Evolutionary conservation across 495 filamentous ascomycete genomes (phyloP).

Genomic region (Aspergillus affinis): DNA sequence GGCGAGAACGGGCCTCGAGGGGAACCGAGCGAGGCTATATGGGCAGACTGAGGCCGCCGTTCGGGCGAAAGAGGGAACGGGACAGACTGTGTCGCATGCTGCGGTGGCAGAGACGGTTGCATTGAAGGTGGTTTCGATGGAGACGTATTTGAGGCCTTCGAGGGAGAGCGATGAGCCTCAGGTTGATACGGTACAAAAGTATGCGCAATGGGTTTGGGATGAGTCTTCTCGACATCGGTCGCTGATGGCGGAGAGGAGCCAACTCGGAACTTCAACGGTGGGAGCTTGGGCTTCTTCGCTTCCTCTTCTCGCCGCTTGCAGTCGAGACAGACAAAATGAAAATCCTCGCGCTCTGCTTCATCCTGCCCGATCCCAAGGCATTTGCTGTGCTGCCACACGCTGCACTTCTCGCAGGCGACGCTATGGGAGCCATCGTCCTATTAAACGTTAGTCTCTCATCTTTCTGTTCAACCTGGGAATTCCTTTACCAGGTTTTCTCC

Average conservation of each 20-base stretch:
- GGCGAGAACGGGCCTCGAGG: conserved; percentile 40
- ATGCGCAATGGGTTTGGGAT: background rate
- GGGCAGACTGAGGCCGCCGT: conserved; percentile 33
- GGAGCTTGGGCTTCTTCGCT: conserved; percentile 64
- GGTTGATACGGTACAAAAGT: background rate
- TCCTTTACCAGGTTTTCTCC: conserved; percentile 70
- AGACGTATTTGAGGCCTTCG: conserved; percentile 23
- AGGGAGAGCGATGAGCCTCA: background rate
- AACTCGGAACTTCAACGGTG: conserved; percentile 65
- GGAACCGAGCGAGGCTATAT: conserved; percentile 32
- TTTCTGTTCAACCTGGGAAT: background rate
- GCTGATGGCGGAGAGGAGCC: conserved; percentile 51
- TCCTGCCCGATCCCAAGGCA: conserved; percentile 77
- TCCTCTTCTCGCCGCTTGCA: conserved; percentile 71
- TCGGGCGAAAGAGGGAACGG: conserved; percentile 43
- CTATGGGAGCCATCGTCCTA: conserved; percentile 90
- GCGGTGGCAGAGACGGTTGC: conserved; percentile 24
- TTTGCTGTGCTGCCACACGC: conserved; percentile 93
- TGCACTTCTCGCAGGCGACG: conserved; percentile 92
- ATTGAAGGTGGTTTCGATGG: conserved; percentile 14
- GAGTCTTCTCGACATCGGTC: conserved; percentile 19
- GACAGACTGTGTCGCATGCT: conserved; percentile 25
- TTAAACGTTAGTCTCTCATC: conserved; percentile 13
- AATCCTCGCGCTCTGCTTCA: conserved; percentile 81
- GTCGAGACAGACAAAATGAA: conserved; percentile 80